A percentile compares a stretch with the other conserved stretches of the same genome.
Evolutionary conservation across 176 grass and related monocot genomes (phyloP).

Genomic region (Lolium rigidum): DNA sequence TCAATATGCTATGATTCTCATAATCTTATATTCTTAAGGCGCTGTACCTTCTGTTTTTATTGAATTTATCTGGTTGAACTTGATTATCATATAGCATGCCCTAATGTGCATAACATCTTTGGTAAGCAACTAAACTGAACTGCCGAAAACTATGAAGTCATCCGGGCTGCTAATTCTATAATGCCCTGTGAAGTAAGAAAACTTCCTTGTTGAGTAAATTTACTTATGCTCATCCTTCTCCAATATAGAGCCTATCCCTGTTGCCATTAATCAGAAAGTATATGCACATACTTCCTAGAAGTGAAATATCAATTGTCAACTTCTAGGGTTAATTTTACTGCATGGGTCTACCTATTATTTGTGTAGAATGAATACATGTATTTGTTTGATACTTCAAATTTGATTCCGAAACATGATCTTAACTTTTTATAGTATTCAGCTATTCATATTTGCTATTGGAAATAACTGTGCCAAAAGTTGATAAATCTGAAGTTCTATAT

Average conservation of each 20-base stretch:
- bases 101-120: not conserved
- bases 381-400: not conserved
- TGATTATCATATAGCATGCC: not conserved
- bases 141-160: not conserved
- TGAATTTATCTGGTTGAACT: not conserved
- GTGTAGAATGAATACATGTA: not conserved
- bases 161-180: not conserved
- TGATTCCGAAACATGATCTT: no score
- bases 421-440: no score
- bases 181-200: not conserved
- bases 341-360: not conserved
- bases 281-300: not conserved
- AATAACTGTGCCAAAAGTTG: not conserved
- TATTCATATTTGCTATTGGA: conserved; percentile 3
- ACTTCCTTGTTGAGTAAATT: not conserved
- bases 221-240: not conserved
- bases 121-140: not conserved
- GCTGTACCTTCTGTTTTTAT: not conserved
- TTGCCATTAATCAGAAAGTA: not conserved
- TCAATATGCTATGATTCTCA: not conserved
- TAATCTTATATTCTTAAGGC: not conserved
- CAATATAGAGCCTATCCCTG: not conserved
- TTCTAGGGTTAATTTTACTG: not conserved
- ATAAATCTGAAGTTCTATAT: not conserved
- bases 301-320: not conserved